These are phyloP conservation scores for Neurospora sp. DNA, from an alignment of 495 filamentous ascomycete species.

Conservation along the genomic window DNA sequence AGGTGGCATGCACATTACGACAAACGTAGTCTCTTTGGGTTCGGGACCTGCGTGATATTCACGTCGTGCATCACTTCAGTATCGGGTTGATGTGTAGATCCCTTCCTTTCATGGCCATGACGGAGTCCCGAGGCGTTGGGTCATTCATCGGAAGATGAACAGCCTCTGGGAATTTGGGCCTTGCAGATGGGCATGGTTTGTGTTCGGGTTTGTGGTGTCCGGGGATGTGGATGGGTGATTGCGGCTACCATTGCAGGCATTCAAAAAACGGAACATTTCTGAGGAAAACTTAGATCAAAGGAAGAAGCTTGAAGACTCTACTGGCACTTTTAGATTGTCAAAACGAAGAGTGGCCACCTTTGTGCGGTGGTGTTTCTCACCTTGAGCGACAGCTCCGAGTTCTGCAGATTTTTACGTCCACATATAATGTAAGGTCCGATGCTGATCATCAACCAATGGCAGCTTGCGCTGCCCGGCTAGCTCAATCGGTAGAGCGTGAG, in stretches of 20 bases:
- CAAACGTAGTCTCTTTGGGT: neutral
- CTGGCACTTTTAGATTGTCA: no score
- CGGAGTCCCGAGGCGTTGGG: no score
- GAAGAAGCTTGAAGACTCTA: no score
- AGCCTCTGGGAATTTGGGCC: neutral
- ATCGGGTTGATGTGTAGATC: neutral
- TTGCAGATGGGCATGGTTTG: neutral
- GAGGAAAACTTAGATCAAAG: no score
- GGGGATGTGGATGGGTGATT: neutral
- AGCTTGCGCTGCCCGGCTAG: slow-evolving; percentile 33
- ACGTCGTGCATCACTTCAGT: neutral
- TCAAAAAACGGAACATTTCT: no score
- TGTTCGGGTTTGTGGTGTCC: neutral
- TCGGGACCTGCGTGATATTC: neutral
- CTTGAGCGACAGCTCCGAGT: no score
- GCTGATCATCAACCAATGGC: neutral
- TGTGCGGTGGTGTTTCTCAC: no score
- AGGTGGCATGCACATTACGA: neutral
- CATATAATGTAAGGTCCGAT: no score
- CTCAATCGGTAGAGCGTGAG: slow-evolving; percentile 69
- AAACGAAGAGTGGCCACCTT: no score
- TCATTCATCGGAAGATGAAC: neutral
- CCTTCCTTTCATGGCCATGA: no score
- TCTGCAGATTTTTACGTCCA: no score
- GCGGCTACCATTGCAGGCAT: no score